phyloP scores from a whole-genome alignment of 805 yeast species.

The Kuraishia molischiana region DNA sequence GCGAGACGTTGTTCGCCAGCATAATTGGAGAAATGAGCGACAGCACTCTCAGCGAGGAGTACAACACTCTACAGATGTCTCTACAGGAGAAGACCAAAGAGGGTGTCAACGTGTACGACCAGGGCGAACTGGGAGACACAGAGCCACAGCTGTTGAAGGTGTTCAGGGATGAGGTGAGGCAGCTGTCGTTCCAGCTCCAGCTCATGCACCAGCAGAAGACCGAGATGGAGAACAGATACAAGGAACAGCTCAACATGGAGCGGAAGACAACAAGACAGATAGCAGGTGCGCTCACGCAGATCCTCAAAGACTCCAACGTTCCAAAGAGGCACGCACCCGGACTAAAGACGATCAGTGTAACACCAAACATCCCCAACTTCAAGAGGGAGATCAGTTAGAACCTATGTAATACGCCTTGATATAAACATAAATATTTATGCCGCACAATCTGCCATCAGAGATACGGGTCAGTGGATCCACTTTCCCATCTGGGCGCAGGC shows the following conservation, averaged over 20 bases:
- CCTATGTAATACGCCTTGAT: too few relatives aligned
- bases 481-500: too few relatives aligned
- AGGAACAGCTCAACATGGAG: conserved; percentile 14
- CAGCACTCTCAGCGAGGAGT: too few relatives aligned
- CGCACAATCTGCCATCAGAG: too few relatives aligned
- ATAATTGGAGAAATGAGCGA: too few relatives aligned
- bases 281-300: conserved; percentile 1
- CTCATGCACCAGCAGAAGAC: conserved; percentile 10
- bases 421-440: too few relatives aligned
- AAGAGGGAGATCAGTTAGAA: not conserved
- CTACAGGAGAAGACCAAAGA: too few relatives aligned
- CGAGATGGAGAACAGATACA: conserved; percentile 13
- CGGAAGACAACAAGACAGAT: conserved; percentile 13
- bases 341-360: not conserved
- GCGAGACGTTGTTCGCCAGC: not conserved
- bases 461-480: too few relatives aligned
- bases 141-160: conserved; percentile 10
- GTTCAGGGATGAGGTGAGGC: conserved; percentile 18
- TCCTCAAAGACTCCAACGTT: not conserved
- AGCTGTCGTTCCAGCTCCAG: conserved; percentile 11
- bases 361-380: not conserved
- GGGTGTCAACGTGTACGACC: not conserved
- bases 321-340: not conserved
- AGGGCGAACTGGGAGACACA: not conserved
- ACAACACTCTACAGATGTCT: too few relatives aligned